A percentile compares a stretch with the other conserved stretches of the same genome.
Conservation (phyloP, 495 filamentous ascomycete species). For the Penicillium egyptiacum region DNA sequence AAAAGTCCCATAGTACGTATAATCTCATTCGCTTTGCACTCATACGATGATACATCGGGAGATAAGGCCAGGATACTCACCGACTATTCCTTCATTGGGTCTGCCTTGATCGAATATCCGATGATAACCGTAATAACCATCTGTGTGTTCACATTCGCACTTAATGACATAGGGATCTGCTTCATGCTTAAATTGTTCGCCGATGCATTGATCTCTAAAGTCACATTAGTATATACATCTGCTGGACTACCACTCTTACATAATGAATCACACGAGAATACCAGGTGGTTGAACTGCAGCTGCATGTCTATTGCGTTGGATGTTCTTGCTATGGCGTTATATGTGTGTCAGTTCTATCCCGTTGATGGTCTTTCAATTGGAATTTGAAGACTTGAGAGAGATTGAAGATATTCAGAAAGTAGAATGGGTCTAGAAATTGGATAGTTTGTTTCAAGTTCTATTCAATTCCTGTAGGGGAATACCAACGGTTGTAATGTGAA, state of each 20-base stretch:
- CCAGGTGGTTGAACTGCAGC: neutral
- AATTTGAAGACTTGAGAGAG: neutral
- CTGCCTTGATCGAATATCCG: neutral
- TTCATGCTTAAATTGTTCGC: neutral
- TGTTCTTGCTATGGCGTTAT: neutral
- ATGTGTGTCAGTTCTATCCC: neutral
- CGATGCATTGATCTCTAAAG: neutral
- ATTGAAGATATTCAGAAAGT: neutral
- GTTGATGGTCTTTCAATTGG: neutral
- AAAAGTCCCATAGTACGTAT: neutral
- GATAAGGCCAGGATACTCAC: neutral
- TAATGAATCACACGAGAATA: neutral
- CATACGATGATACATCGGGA: neutral
- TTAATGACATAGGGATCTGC: neutral
- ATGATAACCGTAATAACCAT: neutral
- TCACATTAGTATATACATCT: neutral
- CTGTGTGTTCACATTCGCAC: neutral
- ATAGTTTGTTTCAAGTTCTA: neutral
- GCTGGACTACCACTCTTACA: neutral
- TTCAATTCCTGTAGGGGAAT: neutral
- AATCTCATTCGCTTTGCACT: neutral
- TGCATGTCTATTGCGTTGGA: constrained; percentile 5
- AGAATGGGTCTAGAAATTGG: neutral
- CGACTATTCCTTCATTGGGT: neutral
- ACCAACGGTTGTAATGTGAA: neutral